Evolutionary conservation across 371 early-diverging fungal genomes (phyloP).

Genomic region (Saksenaea vasiformis): DNA sequence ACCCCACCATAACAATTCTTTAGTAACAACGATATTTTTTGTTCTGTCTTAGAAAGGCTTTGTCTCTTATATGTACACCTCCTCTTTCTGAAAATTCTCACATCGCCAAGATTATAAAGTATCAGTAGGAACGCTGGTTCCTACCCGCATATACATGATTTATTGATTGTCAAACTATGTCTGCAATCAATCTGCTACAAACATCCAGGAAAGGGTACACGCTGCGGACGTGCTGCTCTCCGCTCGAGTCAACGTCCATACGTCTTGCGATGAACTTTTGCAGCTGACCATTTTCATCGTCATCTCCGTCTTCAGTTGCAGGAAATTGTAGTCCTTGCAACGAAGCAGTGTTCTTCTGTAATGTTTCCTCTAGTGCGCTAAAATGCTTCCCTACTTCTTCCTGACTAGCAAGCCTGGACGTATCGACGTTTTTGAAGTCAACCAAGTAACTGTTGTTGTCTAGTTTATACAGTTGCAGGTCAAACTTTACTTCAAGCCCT

Average conservation of each 20-base stretch:
- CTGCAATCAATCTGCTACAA: constrained; percentile 91
- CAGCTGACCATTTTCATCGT: background rate
- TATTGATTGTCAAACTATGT: constrained; percentile 62
- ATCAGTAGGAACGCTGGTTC: too few relatives aligned
- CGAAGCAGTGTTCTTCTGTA: background rate
- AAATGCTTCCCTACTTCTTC: constrained; percentile 1
- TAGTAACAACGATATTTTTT: too few relatives aligned
- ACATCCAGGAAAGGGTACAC: constrained; percentile 95
- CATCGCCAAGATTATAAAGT: too few relatives aligned
- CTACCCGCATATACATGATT: too few relatives aligned
- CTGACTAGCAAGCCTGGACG: constrained; percentile 14
- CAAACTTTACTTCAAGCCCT: constrained; percentile 78
- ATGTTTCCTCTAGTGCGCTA: background rate
- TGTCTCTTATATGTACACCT: too few relatives aligned
- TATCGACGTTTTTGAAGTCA: constrained; percentile 83
- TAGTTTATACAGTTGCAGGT: constrained; percentile 91
- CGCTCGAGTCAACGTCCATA: constrained; percentile 6
- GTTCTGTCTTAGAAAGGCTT: too few relatives aligned
- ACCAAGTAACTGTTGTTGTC: constrained; percentile 91
- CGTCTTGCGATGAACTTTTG: constrained; percentile 3
- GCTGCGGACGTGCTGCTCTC: constrained; percentile 55
- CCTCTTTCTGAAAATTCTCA: too few relatives aligned
- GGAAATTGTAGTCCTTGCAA: background rate
- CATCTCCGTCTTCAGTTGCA: background rate
- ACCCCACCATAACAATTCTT: too few relatives aligned